Evolutionary conservation across 495 filamentous ascomycete species (phyloP), one percentile per base, ranked within the genome.

Genomic region (Penicillium soppii): DNA sequence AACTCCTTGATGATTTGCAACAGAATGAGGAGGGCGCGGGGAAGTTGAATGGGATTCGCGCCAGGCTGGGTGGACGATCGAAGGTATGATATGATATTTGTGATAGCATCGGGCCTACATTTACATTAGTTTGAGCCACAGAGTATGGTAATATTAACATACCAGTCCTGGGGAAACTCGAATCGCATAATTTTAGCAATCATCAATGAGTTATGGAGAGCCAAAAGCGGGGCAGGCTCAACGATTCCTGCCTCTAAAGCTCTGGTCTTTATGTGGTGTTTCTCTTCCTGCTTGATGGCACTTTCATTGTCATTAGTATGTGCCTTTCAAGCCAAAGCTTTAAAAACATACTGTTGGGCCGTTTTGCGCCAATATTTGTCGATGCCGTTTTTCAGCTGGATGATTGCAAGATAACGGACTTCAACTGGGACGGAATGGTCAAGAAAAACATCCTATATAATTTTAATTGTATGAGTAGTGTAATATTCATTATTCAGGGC

Each of bases 331-430:
- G 6, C 5, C 25, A 17, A 23, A 12, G 17, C 15, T 52, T 15
- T 9, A 9, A 27, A 29, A 43, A 48, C 72, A 35, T 74, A 84
- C 82, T 87, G 81, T 15, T 71, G 74, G 13, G 87, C 79, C 3
- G 82, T 84, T 59, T 83, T 86, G 33, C 94, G 81, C 94, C 94
- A 98, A 66, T 89, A 90, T 65, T 87, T 91, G 59, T 97, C 92
- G 61, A 96, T 89, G 21, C 90, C 94, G 66, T 97, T 96, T 65
- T 97, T 97, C 46, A 98, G 73, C 61, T 95, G 89, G 52, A 96
- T 97, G 43, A 96, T 84, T 15, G 91, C 84, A n/a, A 96, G 80
- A 64, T 94, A 89, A 43, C 94, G 86, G 35, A 90, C 78, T 57
- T 92, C 85, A 12, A 77, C 59, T 9, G 90, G 89, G 1, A 92